phyloP scores from a whole-genome alignment of 2,329 filamentous ascomycete genomes.

The Trichoderma brevicompactum region DNA sequence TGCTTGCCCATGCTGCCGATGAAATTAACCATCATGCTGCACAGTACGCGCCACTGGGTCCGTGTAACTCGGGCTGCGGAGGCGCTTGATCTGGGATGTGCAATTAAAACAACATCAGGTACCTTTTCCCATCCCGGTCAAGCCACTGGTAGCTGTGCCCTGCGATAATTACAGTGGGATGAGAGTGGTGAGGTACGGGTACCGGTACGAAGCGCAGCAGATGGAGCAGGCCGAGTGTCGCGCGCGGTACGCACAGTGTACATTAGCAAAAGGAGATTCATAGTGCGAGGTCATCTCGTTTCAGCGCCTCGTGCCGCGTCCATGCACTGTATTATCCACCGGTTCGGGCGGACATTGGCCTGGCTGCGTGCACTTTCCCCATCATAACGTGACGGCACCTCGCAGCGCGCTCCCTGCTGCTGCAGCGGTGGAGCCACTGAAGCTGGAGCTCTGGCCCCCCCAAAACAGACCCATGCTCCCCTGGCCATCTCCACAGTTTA shows the following conservation, averaged over 20 bases:
- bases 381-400: slow-evolving; percentile 24
- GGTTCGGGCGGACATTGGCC: slow-evolving; percentile 19
- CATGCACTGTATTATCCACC: slow-evolving; percentile 22
- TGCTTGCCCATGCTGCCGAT: slow-evolving; percentile 13
- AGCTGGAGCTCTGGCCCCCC: slow-evolving; percentile 18
- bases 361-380: slow-evolving; percentile 18
- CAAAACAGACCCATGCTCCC: slow-evolving; percentile 6
- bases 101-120: slow-evolving; percentile 25
- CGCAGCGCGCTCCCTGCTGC: slow-evolving; percentile 19
- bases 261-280: slow-evolving; percentile 12
- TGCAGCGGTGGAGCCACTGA: slow-evolving; percentile 19
- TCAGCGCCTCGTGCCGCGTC: not conserved
- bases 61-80: slow-evolving; percentile 15
- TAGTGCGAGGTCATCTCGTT: slow-evolving; percentile 9
- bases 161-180: not conserved
- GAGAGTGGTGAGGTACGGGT: not conserved
- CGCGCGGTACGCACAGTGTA: slow-evolving; percentile 15
- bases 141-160: not conserved
- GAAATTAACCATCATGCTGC: slow-evolving; percentile 23
- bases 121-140: slow-evolving; percentile 15
- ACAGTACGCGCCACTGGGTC: slow-evolving; percentile 23
- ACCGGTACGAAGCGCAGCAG: slow-evolving; percentile 16
- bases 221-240: not conserved
- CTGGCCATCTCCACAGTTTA: slow-evolving; percentile 23
- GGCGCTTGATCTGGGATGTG: slow-evolving; percentile 25